Percentiles rank a stretch among this genome's conserved stretches.
These are phyloP conservation scores for Puccinia novopanici DNA, from an alignment of 1,284 basidiomycete genomes.

Conservation along the genomic window DNA sequence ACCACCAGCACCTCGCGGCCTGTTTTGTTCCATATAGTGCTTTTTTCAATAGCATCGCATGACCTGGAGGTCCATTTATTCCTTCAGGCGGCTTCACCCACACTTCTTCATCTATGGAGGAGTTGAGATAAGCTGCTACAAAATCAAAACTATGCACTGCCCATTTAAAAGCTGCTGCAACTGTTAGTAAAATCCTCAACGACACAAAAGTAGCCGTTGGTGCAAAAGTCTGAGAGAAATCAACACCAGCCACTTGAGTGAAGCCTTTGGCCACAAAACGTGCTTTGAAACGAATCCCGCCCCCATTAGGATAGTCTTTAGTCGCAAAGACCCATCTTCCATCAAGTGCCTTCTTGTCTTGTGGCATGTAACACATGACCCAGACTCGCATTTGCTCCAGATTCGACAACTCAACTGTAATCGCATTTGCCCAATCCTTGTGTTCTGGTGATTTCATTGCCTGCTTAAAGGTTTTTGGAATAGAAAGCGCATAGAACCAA, in stretches of 20 bases:
- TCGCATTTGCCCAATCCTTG: no score
- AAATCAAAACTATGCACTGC: neutral
- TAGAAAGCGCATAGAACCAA: no score
- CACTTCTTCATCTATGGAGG: neutral
- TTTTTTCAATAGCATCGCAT: neutral
- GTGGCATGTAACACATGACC: no score
- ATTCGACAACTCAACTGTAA: no score
- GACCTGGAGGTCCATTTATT: neutral
- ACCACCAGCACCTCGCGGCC: slow-evolving; percentile 11
- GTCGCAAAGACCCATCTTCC: no score
- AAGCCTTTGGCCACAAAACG: neutral
- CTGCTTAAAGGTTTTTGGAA: no score
- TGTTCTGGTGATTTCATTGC: no score
- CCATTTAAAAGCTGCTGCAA: no score
- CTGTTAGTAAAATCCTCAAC: no score
- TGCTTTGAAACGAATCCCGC: neutral
- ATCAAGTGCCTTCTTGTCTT: no score
- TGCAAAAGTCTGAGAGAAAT: neutral
- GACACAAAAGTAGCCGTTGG: neutral
- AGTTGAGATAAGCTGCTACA: slow-evolving; percentile 2
- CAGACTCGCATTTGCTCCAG: no score
- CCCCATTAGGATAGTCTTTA: no score
- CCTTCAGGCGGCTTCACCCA: neutral
- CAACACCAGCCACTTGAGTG: neutral
- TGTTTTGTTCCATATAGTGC: slow-evolving; percentile 20